Evolutionary conservation across 75 land plant species (phyloP).

Genomic region (Cunninghamia lanceolata): DNA sequence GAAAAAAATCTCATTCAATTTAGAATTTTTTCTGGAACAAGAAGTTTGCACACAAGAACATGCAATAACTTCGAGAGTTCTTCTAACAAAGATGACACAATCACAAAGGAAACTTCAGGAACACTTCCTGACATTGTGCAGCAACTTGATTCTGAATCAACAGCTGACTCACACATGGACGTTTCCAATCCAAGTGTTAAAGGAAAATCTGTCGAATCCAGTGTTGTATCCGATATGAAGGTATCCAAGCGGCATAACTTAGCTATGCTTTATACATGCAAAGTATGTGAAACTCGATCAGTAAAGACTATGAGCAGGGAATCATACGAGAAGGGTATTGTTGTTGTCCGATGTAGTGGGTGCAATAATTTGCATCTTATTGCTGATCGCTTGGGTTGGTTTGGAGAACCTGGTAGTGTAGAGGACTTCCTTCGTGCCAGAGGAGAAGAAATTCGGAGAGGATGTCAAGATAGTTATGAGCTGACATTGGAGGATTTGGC

Average conservation of each 20-base stretch:
- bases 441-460: conserved; percentile 83
- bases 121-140: background rate
- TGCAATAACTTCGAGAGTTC: background rate
- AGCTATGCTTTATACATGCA: conserved; percentile 93
- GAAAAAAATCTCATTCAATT: background rate
- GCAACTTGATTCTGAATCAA: background rate
- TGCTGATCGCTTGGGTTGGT: conserved; percentile 93
- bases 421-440: conserved; percentile 80
- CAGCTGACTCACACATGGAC: background rate
- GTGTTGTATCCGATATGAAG: conserved; percentile 39
- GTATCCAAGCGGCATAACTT: conserved; percentile 72
- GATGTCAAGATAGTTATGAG: conserved; percentile 65
- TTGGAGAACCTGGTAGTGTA: conserved; percentile 83
- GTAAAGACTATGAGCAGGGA: conserved; percentile 78
- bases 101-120: conserved; percentile 1
- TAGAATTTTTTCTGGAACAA: background rate
- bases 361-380: conserved; percentile 90
- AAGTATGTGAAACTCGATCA: conserved; percentile 89
- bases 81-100: background rate
- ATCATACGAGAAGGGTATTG: conserved; percentile 93
- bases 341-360: conserved; percentile 77
- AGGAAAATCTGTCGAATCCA: conserved; percentile 19
- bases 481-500: conserved; percentile 81
- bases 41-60: background rate
- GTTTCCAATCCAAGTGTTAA: conserved; percentile 1